Evolutionary conservation across 2,329 filamentous ascomycete species (phyloP).

Genomic region (Ceratocystiopsis minuta): DNA sequence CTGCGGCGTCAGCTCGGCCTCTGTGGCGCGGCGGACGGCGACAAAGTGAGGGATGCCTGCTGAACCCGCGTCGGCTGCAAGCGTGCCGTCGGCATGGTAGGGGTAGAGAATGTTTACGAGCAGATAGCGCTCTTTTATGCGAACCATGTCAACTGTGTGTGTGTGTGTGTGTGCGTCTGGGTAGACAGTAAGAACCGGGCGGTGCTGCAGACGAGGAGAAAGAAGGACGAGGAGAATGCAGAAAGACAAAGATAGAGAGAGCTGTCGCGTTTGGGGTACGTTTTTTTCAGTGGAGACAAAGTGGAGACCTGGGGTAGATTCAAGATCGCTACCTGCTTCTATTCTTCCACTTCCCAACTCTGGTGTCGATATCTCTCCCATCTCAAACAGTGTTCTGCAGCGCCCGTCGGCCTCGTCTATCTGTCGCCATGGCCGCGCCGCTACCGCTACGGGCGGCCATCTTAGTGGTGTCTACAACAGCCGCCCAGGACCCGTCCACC

Average conservation of each 20-base stretch:
- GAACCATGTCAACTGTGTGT: slow-evolving; percentile 51
- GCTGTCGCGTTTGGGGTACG: neutral
- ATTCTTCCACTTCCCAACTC: neutral
- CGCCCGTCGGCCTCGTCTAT: no score
- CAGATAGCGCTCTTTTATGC: slow-evolving; percentile 88
- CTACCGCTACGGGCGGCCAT: slow-evolving; percentile 58
- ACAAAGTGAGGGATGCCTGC: slow-evolving; percentile 39
- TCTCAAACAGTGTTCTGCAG: no score
- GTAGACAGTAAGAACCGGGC: no score
- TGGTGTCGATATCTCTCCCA: no score
- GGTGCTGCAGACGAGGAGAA: no score
- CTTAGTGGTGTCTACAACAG: slow-evolving; percentile 81
- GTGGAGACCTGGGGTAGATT: neutral
- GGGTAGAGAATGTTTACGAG: slow-evolving; percentile 90
- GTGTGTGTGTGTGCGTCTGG: no score
- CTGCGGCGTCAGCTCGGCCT: slow-evolving; percentile 48
- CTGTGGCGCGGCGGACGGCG: slow-evolving; percentile 62
- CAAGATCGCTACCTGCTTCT: neutral
- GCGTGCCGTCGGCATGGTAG: slow-evolving; percentile 25
- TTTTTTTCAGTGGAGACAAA: neutral
- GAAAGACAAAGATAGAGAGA: neutral
- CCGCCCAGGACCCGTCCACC: slow-evolving; percentile 56
- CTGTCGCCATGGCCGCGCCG: slow-evolving; percentile 17
- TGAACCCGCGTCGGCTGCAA: slow-evolving; percentile 14
- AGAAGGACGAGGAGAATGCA: no score